Conservation (phyloP, 257 asterid species). For the Echites panduratus region DNA sequence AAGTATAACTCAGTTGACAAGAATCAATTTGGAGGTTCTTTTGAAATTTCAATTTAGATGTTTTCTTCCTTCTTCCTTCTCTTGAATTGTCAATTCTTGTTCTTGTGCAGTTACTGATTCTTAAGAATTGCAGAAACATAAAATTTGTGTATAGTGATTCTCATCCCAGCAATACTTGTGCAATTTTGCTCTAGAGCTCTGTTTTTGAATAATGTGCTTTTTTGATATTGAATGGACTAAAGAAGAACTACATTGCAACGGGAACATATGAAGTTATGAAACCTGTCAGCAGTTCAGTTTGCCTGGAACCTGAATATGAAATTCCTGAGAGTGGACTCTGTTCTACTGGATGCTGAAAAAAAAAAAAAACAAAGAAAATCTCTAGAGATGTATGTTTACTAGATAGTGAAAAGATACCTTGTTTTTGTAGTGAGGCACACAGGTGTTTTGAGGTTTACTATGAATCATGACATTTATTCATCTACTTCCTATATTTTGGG, state of each 20-base stretch:
- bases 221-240: not conserved
- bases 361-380: not conserved
- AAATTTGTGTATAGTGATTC: not conserved
- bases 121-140: not conserved
- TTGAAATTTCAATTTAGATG: not conserved
- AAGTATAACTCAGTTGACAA: not conserved
- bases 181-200: not conserved
- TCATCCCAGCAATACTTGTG: not conserved
- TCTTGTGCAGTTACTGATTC: not conserved
- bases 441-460: not conserved
- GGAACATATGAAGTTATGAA: not conserved
- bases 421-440: not conserved
- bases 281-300: not conserved
- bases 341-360: not conserved
- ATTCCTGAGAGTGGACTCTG: not conserved
- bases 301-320: not conserved
- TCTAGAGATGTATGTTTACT: not conserved
- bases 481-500: not conserved
- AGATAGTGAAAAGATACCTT: not conserved
- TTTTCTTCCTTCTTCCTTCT: not conserved
- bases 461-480: not conserved
- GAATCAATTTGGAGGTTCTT: not conserved
- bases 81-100: not conserved
- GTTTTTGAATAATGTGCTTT: not conserved
- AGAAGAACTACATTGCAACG: not conserved